Percentiles rank a stretch among this genome's conserved stretches.
Evolutionary conservation across 352 stramenopile species (phyloP).

Genomic region (Lagenidium giganteum): DNA sequence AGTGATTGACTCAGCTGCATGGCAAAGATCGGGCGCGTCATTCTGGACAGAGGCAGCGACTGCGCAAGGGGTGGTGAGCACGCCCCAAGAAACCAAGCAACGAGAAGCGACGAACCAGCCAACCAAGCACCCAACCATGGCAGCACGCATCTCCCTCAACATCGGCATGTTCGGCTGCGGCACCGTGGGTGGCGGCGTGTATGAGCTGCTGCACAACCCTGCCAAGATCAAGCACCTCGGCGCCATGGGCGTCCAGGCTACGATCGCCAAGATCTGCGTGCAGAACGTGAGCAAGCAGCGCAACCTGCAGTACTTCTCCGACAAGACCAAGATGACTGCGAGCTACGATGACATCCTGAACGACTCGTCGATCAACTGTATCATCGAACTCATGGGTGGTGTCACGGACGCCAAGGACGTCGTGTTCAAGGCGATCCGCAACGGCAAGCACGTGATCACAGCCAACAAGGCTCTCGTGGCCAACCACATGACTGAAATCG

Average conservation of each 20-base stretch:
- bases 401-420: constrained; percentile 89
- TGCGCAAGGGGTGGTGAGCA: no score
- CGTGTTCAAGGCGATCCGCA: constrained; percentile 82
- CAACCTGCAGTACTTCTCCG: constrained; percentile 40
- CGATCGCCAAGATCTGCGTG: constrained; percentile 81
- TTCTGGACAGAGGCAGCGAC: no score
- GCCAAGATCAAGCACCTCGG: constrained; percentile 35
- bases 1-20: no score
- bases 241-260: constrained; percentile 47
- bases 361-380: constrained; percentile 89
- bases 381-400: constrained; percentile 94
- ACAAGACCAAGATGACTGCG: constrained; percentile 38
- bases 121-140: no score
- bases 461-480: constrained; percentile 95
- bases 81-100: no score
- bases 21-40: no score
- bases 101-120: no score
- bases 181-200: constrained; percentile 77
- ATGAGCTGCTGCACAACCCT: constrained; percentile 67
- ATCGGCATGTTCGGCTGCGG: constrained; percentile 83
- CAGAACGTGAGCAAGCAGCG: constrained; percentile 56
- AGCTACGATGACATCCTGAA: constrained; percentile 79
- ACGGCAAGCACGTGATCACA: constrained; percentile 93
- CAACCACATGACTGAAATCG: constrained; percentile 87
- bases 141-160: constrained; percentile 26